Evolutionary conservation across 75 land plant species (phyloP), one percentile per base, ranked within the genome.

Genomic region (Picea glauca): DNA sequence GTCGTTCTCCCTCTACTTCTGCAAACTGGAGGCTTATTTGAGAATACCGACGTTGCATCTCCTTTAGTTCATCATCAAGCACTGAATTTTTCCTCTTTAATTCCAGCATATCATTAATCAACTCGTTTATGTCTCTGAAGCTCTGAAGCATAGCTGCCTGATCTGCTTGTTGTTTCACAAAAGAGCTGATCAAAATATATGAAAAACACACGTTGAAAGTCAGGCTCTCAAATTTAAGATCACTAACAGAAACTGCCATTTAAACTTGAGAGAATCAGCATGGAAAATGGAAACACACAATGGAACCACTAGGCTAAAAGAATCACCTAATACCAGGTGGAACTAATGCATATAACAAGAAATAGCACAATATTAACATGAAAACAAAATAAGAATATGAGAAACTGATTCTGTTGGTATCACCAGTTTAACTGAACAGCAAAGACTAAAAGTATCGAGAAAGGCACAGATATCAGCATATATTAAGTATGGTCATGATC

Each of bases 1-100:
- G 96, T 75, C 96, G 80, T 83, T 94, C 93, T 14, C 90, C 95
- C 81, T 94, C 95, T 13, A 94, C 90, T 79, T 94, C 98, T 15
- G 98, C 98, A 84, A 89, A 94, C 78, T 92, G 91, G 31, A 94
- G 82, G 78, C 98, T 94, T 58, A 94, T 85, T 56, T 91, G 84
- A 23, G 95, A 89, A 73, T 94, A 94, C 0, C 98, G 86, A 54
- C 82, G 83, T 38, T 91, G 93, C 90, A 93, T 89, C 58, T 94
- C 98, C 78, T 80, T 87, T 50, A 94, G 82, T 75, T 94, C 98
- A 72, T 72, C 84, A 58, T 94, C 98, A 67, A 89, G 74, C 23
- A 78, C 21, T 1, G 60, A 78, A 63, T 89, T 72, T 73, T 67
- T 90, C 50, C 78, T 81, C 57, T 90, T 92, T 30, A 89, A 13